Conservation (phyloP, 2,329 filamentous ascomycete genomes). For the Trichoderma guizhouense region DNA sequence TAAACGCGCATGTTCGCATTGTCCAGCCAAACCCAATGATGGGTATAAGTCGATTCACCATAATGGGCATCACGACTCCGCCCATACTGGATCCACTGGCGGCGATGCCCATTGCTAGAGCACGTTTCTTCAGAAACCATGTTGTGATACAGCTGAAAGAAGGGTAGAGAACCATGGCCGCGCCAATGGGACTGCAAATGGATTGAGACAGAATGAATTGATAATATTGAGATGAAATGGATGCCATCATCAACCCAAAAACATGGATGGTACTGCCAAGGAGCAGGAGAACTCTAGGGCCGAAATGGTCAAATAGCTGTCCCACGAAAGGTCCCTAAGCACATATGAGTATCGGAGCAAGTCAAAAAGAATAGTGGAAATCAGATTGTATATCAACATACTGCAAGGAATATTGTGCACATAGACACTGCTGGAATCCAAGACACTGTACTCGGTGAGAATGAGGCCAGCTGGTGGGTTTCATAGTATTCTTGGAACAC, state of each 20-base stretch:
- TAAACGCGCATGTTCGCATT: neutral
- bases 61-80: neutral
- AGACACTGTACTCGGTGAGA: neutral
- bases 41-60: neutral
- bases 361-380: neutral
- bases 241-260: neutral
- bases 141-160: neutral
- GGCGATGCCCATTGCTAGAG: neutral
- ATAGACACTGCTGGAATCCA: neutral
- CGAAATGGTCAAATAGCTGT: neutral
- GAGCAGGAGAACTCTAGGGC: neutral
- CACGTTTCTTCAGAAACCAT: neutral
- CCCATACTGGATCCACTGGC: neutral
- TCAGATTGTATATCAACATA: neutral
- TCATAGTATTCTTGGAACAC: neutral
- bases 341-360: neutral
- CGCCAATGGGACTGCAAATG: neutral
- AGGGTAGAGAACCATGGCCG: neutral
- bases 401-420: neutral
- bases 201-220: neutral
- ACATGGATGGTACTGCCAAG: neutral
- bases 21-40: neutral
- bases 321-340: neutral
- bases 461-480: neutral
- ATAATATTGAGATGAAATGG: neutral